phyloP scores from a whole-genome alignment of 2,329 filamentous ascomycete genomes.

The Dothidotthia symphoricarpi region DNA sequence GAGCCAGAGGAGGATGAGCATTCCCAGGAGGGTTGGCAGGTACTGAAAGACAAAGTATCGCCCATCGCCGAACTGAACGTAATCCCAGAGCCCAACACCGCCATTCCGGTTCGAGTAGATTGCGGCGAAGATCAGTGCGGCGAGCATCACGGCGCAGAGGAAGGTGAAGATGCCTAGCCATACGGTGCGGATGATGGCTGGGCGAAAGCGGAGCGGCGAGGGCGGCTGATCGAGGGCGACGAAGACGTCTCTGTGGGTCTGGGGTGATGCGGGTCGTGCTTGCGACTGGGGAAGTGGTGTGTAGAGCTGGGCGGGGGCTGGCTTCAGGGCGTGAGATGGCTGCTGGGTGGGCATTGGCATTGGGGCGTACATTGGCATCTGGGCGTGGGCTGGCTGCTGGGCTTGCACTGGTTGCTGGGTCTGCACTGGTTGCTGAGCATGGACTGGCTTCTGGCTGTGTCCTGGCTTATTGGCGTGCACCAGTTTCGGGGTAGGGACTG shows the following conservation, averaged over 20 bases:
- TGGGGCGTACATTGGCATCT: too few relatives aligned
- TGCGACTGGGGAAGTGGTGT: neutral
- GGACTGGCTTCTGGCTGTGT: too few relatives aligned
- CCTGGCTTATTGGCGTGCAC: conserved; percentile 1
- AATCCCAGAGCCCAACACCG: conserved; percentile 65
- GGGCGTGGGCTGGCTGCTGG: too few relatives aligned
- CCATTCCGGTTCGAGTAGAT: conserved; percentile 39
- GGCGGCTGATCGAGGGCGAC: conserved; percentile 49
- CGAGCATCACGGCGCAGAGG: conserved; percentile 67
- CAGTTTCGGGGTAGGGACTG: conserved; percentile 5
- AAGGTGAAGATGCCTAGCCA: conserved; percentile 62
- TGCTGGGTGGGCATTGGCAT: too few relatives aligned
- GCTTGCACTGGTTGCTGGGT: too few relatives aligned
- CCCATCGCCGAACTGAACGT: conserved; percentile 65
- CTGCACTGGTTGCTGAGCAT: too few relatives aligned
- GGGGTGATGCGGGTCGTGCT: conserved; percentile 12
- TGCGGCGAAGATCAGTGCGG: conserved; percentile 69
- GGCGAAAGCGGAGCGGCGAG: conserved; percentile 63
- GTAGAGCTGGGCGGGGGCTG: neutral
- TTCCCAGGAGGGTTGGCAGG: conserved; percentile 74
- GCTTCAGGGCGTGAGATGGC: too few relatives aligned
- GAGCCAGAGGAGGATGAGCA: conserved; percentile 70
- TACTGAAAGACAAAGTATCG: conserved; percentile 86
- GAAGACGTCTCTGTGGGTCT: conserved; percentile 44
- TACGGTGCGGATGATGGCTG: conserved; percentile 65